A percentile compares a stretch with the other conserved stretches of the same genome.
These are phyloP conservation scores for Davidsoniella australis DNA, from an alignment of 2,329 filamentous ascomycete genomes.

Conservation along the genomic window DNA sequence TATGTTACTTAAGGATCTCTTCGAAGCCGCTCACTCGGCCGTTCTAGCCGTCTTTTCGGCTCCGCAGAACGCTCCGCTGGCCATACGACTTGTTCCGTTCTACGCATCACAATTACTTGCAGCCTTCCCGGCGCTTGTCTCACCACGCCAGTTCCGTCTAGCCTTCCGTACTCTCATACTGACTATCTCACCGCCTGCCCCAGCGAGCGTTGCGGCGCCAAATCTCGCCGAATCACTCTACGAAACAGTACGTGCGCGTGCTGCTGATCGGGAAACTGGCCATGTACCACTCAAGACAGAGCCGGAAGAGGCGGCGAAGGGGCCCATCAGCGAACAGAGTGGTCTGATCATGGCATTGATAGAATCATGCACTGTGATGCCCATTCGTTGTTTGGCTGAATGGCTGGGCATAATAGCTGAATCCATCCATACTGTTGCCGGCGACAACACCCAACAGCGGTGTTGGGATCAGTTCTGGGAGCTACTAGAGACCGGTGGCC, in stretches of 20 bases:
- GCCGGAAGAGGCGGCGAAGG: conserved; percentile 17
- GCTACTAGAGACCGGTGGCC: conserved; percentile 60
- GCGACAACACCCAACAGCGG: conserved; percentile 22
- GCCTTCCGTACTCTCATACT: conserved; percentile 76
- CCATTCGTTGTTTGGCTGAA: conserved; percentile 53
- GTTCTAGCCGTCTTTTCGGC: conserved; percentile 66
- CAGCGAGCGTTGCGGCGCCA: conserved; percentile 54
- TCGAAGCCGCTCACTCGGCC: conserved; percentile 74
- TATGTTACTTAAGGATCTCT: conserved; percentile 40
- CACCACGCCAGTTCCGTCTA: conserved; percentile 69
- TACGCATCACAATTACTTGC: conserved; percentile 70
- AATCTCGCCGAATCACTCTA: conserved; percentile 64
- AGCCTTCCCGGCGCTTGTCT: conserved; percentile 64
- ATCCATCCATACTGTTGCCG: conserved; percentile 45
- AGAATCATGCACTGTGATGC: conserved; percentile 60
- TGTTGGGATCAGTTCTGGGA: conserved; percentile 47
- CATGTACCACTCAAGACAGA: conserved; percentile 20
- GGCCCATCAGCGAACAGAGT: conserved; percentile 55
- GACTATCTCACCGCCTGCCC: conserved; percentile 64
- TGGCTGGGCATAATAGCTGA: conserved; percentile 62
- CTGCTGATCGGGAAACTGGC: conserved; percentile 36
- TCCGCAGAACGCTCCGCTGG: conserved; percentile 56
- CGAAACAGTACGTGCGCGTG: conserved; percentile 57
- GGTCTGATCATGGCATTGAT: conserved; percentile 60
- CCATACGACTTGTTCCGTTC: conserved; percentile 56